These are phyloP conservation scores for Penicillium thymicola DNA, from an alignment of 2,329 filamentous ascomycete genomes.

Conservation along the genomic window DNA sequence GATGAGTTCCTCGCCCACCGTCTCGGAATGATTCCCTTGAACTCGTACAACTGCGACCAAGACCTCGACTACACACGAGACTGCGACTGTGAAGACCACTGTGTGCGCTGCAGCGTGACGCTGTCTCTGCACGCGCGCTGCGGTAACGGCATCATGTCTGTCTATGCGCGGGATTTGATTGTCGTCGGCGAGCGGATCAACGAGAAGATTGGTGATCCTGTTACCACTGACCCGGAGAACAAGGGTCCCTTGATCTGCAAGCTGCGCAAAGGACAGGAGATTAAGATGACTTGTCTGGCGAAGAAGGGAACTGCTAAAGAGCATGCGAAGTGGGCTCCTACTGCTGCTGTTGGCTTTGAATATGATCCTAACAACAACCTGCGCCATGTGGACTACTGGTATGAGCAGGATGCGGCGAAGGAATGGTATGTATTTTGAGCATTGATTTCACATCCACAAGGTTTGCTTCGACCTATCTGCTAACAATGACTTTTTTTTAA, in stretches of 20 bases:
- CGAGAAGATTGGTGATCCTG: slow-evolving; percentile 71
- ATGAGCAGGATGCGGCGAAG: slow-evolving; percentile 73
- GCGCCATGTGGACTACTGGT: slow-evolving; percentile 90
- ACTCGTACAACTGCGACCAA: slow-evolving; percentile 76
- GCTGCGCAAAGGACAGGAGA: slow-evolving; percentile 81
- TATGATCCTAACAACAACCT: slow-evolving; percentile 98
- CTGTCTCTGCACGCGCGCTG: slow-evolving; percentile 83
- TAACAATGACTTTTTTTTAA: neutral
- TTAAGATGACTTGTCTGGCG: slow-evolving; percentile 86
- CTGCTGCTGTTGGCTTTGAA: slow-evolving; percentile 89
- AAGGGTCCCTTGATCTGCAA: slow-evolving; percentile 86
- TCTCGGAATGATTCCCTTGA: slow-evolving; percentile 83
- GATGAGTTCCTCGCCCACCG: slow-evolving; percentile 96
- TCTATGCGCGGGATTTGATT: slow-evolving; percentile 86
- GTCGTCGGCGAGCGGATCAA: slow-evolving; percentile 68
- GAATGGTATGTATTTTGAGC: slow-evolving; percentile 67
- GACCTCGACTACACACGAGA: slow-evolving; percentile 83
- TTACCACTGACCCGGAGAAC: slow-evolving; percentile 78
- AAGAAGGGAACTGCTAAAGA: slow-evolving; percentile 99
- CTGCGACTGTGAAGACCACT: slow-evolving; percentile 95
- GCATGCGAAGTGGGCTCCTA: slow-evolving; percentile 96
- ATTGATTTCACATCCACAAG: neutral
- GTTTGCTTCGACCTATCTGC: neutral
- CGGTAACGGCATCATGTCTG: slow-evolving; percentile 82
- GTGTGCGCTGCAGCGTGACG: slow-evolving; percentile 83